Evolutionary conservation across 495 filamentous ascomycete genomes (phyloP), one percentile per base, ranked within the genome.

Genomic region (Clavariopsis aquatica): DNA sequence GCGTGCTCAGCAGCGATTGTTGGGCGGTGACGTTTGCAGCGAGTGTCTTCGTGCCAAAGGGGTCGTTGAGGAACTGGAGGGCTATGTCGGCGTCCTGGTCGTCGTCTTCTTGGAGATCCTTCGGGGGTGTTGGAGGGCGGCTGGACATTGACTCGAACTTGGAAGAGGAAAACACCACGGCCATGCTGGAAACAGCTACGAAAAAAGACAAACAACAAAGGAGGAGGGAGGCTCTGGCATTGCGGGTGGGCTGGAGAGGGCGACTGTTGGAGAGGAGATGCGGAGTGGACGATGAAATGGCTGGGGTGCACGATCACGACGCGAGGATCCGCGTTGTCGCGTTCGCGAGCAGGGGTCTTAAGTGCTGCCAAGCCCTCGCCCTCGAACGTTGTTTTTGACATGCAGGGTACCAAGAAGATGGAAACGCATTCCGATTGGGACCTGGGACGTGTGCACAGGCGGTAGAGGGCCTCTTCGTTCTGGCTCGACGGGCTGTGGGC

Each of bases 121-220:
- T 85, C 73, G 78, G 89, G 78, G 77, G 88, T 77, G 79, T 87
- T 57, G 81, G 86, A 73, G 81, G 84, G 72, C 77, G 87, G 74
- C 76, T 74, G 72, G 82, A 76, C 65, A 82, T 49, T 31, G 52
- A 58, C 55, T 71, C 57, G 59, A 75, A 71, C 36, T 68, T 70
- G 41, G 68, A 57, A 66, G 59, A 70, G 24, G 67, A 57, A 60
- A 62, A 75, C 65, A 65, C 64, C 74, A 76, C 75, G 55, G 70
- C 72, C 70, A 71, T 68, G 71, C 71, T 52, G 45, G 29, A 63
- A 68, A 59, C 27, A 59, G 28, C n/a, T 53, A 57, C 52, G 23
- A 26, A 53, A 66, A 52, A 38, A n/a, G 47, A 52, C 26, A 54
- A 63, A 56, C 47, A 56, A 51, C 47, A 56, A 51, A 66, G 41